Base-by-base conservation (phyloP, 2,329 filamentous ascomycete species). In the Aspergillus sergii region DNA sequence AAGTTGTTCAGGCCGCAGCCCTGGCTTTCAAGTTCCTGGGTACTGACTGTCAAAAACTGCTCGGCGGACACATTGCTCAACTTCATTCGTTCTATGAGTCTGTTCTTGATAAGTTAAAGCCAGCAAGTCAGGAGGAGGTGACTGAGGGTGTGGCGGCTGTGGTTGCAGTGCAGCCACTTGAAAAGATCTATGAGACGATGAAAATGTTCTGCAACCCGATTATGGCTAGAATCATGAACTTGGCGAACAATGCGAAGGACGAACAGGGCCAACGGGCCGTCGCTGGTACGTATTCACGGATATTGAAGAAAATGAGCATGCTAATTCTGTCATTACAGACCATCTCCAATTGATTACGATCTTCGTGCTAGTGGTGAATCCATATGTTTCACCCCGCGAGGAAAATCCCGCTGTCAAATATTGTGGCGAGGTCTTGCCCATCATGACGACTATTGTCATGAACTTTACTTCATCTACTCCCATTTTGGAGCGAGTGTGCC, bases 1-100 rank as follows among this genome's bases (percentile, higher is more conserved):
- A 99, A 74, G 94, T 99, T 60, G 87, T 97, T 45, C 89, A 94
- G 66, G 95, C 94, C 23, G 92, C 95, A 21, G 95, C 95, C 7
- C 88, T 98, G 78, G 91, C 95, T 2, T 94, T 99, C 82, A 96
- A 96, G 73, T 99, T 95, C 82, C 94, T 99, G 79, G 98, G 96
- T 74, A 93, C 91, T 16, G 95, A 99, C 79, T 99, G 95, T 82
- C 93, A 91, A 69, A 88, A 93, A 73, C 84, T 97, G 41, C 85
- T 99, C 28, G 91, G 92, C 68, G 89, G 86, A 6, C 94, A 96
- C 75, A 92, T 96, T 41, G 78, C 89, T 10, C 92, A 97, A 72
- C 84, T 99, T 19, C 95, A 99, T 77, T 86, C 89, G 4, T 99
- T 99, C 77, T 99, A 97, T 77, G 89, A 96, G 72, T 89, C 91